Evolutionary conservation across 2,329 filamentous ascomycete genomes (phyloP).

Genomic region (Zymoseptoria passerinii): DNA sequence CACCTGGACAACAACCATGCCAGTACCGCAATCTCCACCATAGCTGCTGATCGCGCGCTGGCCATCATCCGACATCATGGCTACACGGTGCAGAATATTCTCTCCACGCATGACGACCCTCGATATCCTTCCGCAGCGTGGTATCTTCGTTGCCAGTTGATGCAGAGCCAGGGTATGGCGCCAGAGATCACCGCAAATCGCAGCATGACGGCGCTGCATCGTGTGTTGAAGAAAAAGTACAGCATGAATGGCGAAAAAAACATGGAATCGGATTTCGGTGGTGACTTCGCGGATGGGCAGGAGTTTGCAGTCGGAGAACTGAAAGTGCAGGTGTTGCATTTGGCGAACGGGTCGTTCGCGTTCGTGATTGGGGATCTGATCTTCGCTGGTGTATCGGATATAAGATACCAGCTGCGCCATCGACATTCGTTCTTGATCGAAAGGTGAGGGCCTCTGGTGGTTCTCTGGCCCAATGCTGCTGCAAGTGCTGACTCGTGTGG

Average conservation of each 20-base stretch:
- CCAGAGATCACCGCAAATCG: conserved; percentile 13
- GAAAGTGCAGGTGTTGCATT: conserved; percentile 11
- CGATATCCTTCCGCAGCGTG: conserved; percentile 16
- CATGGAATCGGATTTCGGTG: not conserved
- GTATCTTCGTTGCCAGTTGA: conserved; percentile 18
- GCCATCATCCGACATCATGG: conserved; percentile 11
- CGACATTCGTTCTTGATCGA: conserved; percentile 3
- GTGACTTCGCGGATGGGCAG: conserved; percentile 12
- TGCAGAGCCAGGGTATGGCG: conserved; percentile 10
- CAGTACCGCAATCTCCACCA: conserved; percentile 15
- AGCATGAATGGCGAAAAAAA: conserved; percentile 11
- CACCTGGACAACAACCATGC: conserved; percentile 50
- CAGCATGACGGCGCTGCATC: conserved; percentile 13
- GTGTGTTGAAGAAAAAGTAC: conserved; percentile 17
- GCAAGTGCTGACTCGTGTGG: not conserved
- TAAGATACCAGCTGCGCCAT: conserved; percentile 11
- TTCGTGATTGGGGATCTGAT: conserved; percentile 17
- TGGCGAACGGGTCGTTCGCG: conserved; percentile 11
- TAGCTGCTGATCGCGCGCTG: conserved; percentile 16
- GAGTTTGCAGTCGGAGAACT: conserved; percentile 14
- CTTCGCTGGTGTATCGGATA: conserved; percentile 11
- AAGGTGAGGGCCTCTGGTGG: not conserved
- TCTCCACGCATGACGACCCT: conserved; percentile 16
- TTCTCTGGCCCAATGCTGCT: not conserved
- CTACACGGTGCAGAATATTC: conserved; percentile 16